A percentile compares a stretch with the other conserved stretches of the same genome.
These are phyloP conservation scores for Aspergillus sp. DNA, from an alignment of 2,329 filamentous ascomycete genomes.

Conservation along the genomic window DNA sequence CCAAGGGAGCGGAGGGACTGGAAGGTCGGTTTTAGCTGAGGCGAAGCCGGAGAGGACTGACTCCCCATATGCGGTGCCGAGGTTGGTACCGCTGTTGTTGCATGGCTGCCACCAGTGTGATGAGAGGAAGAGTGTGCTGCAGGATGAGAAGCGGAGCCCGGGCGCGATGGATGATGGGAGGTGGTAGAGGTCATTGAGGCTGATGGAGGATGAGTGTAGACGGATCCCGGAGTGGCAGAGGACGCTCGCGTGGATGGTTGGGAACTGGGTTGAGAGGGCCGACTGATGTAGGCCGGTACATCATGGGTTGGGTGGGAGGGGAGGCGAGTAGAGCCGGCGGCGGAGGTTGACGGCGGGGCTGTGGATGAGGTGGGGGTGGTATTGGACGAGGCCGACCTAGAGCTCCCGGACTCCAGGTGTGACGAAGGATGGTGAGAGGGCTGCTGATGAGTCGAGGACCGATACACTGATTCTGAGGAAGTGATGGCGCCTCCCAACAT, in stretches of 20 bases:
- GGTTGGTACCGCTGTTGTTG: slow-evolving; percentile 29
- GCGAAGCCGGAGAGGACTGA: slow-evolving; percentile 47
- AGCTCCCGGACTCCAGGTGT: slow-evolving; percentile 28
- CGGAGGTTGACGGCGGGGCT: slow-evolving; percentile 37
- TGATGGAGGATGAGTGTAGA: slow-evolving; percentile 26
- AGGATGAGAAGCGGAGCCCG: slow-evolving; percentile 18
- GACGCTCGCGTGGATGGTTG: slow-evolving; percentile 28
- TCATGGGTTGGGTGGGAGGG: slow-evolving; percentile 32
- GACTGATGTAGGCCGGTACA: slow-evolving; percentile 39
- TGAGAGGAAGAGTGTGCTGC: slow-evolving; percentile 21
- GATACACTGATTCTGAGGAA: slow-evolving; percentile 42
- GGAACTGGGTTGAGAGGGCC: slow-evolving; percentile 28
- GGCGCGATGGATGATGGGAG: slow-evolving; percentile 30
- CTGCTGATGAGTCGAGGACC: slow-evolving; percentile 29
- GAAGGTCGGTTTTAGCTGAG: slow-evolving; percentile 48
- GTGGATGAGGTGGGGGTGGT: slow-evolving; percentile 39
- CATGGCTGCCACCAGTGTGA: slow-evolving; percentile 26
- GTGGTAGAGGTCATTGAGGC: slow-evolving; percentile 54
- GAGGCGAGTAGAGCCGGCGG: slow-evolving; percentile 36
- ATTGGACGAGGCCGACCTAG: slow-evolving; percentile 36
- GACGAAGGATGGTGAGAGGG: slow-evolving; percentile 28
- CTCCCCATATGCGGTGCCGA: slow-evolving; percentile 29
- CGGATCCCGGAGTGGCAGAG: slow-evolving; percentile 23
- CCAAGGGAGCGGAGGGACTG: slow-evolving; percentile 47
- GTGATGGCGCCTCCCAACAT: slow-evolving; percentile 57